phyloP scores from a whole-genome alignment of 371 early-diverging fungal genomes.

The Ordospora pajunii region DNA sequence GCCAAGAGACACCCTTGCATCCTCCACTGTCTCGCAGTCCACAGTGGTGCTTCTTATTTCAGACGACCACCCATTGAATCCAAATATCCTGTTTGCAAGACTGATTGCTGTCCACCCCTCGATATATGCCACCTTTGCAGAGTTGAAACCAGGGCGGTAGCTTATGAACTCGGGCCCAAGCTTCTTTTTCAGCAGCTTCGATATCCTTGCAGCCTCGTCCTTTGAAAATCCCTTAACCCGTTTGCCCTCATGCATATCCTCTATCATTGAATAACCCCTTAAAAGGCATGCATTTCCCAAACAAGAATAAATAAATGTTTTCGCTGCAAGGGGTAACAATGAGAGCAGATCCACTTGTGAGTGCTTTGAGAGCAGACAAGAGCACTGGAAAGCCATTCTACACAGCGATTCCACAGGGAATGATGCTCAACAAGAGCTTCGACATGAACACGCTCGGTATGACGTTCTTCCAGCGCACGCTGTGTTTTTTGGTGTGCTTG shows the following conservation, averaged over 20 bases:
- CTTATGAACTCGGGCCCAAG: slow-evolving; percentile 67
- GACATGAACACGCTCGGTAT: slow-evolving; percentile 54
- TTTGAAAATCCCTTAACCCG: background rate
- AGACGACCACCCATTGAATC: slow-evolving; percentile 89
- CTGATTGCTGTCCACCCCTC: slow-evolving; percentile 79
- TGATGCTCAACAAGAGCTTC: slow-evolving; percentile 41
- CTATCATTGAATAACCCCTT: background rate
- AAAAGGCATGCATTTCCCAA: slow-evolving; percentile 10
- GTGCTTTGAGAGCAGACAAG: slow-evolving; percentile 38
- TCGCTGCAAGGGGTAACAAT: slow-evolving; percentile 1
- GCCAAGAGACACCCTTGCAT: slow-evolving; percentile 66
- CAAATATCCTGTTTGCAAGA: slow-evolving; percentile 88
- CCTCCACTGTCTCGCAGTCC: slow-evolving; percentile 66
- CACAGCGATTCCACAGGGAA: slow-evolving; percentile 31
- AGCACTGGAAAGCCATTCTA: background rate
- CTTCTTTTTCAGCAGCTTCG: slow-evolving; percentile 50
- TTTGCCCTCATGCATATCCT: background rate
- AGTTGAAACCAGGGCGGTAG: slow-evolving; percentile 48
- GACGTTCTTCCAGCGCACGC: slow-evolving; percentile 47
- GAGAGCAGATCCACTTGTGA: slow-evolving; percentile 45
- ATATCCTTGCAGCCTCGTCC: slow-evolving; percentile 29
- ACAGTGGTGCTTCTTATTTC: slow-evolving; percentile 67
- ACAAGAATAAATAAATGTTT: slow-evolving; percentile 14
- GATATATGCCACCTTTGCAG: slow-evolving; percentile 68
- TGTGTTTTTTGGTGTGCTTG: slow-evolving; percentile 43